Evolutionary conservation across 2,329 filamentous ascomycete genomes (phyloP).

Genomic region (Ustilaginoidea virens): DNA sequence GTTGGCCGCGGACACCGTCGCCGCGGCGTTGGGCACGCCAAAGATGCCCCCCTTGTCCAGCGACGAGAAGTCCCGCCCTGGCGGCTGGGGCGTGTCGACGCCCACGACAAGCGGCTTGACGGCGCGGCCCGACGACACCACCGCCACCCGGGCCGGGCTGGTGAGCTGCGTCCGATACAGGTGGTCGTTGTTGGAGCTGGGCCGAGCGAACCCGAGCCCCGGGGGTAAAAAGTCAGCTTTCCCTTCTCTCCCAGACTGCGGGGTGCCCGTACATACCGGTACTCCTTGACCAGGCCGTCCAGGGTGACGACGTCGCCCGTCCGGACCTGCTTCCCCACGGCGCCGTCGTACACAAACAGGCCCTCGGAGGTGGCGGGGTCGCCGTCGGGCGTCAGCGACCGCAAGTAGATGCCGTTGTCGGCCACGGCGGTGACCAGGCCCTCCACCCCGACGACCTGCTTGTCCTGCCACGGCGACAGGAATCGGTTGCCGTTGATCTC

Average conservation of each 20-base stretch:
- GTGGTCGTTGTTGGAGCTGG: constrained; percentile 36
- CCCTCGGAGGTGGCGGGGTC: constrained; percentile 46
- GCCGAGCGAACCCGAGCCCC: neutral
- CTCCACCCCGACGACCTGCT: constrained; percentile 40
- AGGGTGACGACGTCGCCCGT: constrained; percentile 49
- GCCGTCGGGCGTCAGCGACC: constrained; percentile 39
- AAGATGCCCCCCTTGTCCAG: constrained; percentile 53
- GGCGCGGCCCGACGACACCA: constrained; percentile 35
- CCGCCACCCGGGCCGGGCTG: constrained; percentile 34
- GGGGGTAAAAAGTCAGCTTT: no score
- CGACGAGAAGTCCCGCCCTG: constrained; percentile 42
- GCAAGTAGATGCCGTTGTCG: constrained; percentile 46
- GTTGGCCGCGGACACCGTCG: constrained; percentile 41
- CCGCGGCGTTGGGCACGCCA: constrained; percentile 45
- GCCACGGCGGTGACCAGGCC: constrained; percentile 51
- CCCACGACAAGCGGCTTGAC: constrained; percentile 47
- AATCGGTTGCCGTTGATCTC: constrained; percentile 53
- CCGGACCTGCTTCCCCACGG: constrained; percentile 32
- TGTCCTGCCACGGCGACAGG: constrained; percentile 42
- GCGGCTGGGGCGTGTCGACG: constrained; percentile 37
- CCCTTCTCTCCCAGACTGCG: no score
- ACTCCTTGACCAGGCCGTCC: constrained; percentile 43
- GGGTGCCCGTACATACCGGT: constrained; percentile 29
- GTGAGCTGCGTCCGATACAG: constrained; percentile 49
- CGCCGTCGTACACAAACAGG: constrained; percentile 46